A percentile compares a stretch with the other conserved stretches of the same genome.
Conservation (phyloP, 805 yeast species). For the Cyberlindnera xishuangbannaensis region DNA sequence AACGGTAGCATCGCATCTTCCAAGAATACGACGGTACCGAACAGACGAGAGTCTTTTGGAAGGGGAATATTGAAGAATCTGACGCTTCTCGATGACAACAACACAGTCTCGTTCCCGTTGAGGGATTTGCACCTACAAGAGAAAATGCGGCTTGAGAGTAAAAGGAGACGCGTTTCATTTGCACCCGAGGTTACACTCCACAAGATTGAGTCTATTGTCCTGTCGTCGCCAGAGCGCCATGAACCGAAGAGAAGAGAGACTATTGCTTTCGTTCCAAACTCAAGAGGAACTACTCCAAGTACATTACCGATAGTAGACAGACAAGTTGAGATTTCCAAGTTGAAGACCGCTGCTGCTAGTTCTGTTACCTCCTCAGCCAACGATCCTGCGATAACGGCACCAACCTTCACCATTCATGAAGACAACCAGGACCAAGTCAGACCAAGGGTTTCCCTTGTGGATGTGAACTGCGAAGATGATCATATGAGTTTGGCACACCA, state of each 20-base stretch:
- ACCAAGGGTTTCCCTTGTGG: no score
- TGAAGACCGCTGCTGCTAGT: no score
- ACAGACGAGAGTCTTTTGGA: slow-evolving; percentile 22
- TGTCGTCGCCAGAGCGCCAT: slow-evolving; percentile 10
- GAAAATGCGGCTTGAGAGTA: slow-evolving; percentile 5
- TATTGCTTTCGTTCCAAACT: slow-evolving; percentile 20
- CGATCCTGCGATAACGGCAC: no score
- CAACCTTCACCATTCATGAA: slow-evolving; percentile 17
- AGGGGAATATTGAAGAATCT: slow-evolving; percentile 22
- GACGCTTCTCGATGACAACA: slow-evolving; percentile 10
- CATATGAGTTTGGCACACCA: no score
- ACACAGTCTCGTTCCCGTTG: slow-evolving; percentile 16
- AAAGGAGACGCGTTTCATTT: slow-evolving; percentile 25
- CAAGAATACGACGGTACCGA: slow-evolving; percentile 2
- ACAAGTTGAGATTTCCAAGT: no score
- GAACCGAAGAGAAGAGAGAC: slow-evolving; percentile 26
- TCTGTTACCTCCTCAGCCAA: no score
- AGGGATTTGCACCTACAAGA: slow-evolving; percentile 14
- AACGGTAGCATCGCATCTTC: neutral
- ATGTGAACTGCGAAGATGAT: no score
- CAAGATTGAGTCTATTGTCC: slow-evolving; percentile 21
- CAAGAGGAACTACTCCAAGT: no score
- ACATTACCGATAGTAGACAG: no score
- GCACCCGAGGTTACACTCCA: slow-evolving; percentile 28
- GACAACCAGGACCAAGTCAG: no score